Evolutionary conservation across 1,284 basidiomycete genomes (phyloP), one percentile per base, ranked within the genome.

Genomic region (Sanghuangporus weigelae): DNA sequence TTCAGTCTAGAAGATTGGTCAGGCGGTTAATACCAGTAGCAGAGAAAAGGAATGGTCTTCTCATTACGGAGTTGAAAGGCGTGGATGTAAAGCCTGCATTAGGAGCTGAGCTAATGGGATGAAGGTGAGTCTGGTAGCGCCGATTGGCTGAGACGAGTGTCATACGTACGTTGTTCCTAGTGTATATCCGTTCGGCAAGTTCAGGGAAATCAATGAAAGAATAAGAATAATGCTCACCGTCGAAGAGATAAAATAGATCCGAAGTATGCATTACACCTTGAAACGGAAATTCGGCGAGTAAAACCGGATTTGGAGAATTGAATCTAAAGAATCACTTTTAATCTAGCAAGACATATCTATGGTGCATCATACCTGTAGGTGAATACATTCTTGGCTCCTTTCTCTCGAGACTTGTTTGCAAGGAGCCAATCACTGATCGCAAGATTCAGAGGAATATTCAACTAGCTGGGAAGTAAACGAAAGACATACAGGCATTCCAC

Each of bases 401-500:
- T 73, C 8, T 68, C 56, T 14, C 70, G 61, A 23, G 75, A 67
- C 26, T 71, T 72, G 44, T 78, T 73, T 0, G 77, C 76, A 59
- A 78, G 68, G 63, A 74, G 74, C 71, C 73, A 75, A 66, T 80
- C 79, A 77, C 79, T 80, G 60, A 7, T 36, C n/a, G 11, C 8
- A 48, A 31, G 12, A 57, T 2, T 26, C 0, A 42, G 26, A 54
- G 11, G 16, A 51, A 39, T 35, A 38, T 46, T 19, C 21, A 26
- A 19, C 53, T 14, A 63, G 0, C 10, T 51, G 53, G 12, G 7
- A 31, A 38, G 10, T n/a, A 35, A 57, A 19, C 42, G 53, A 46
- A 11, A 39, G 51, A 70, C 77, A 8, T 46, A 80, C 79, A 81
- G 78, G 76, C 79, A 81, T n/a, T 75, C 75, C 60, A 79, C 79